Evolutionary conservation across 768 basidiomycete species (phyloP), one percentile per base, ranked within the genome.

Genomic region (Agaricus subrufescens): DNA sequence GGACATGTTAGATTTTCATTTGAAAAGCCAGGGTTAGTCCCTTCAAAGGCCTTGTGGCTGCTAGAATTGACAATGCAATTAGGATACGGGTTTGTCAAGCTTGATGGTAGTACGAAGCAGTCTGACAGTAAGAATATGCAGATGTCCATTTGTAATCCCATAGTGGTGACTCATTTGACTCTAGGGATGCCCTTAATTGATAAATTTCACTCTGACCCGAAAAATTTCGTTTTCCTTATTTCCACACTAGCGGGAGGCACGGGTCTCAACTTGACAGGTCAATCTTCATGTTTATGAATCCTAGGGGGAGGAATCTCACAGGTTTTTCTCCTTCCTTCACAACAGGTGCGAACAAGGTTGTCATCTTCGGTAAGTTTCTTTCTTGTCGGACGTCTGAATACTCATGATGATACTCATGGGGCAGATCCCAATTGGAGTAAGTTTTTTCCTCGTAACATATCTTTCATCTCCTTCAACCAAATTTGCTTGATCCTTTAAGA

Each of bases 351-450:
- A 98, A 98, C 66, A 94, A 91, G 70, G 96, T 97, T 23, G 89
- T 94, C 27, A 89, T 94, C 42, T 93, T 96, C 66, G 89, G 87
- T 86, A 59, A 62, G 82, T 46, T 39, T 38, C 60, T 51, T 34
- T 11, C 47, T 34, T 3, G 29, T 56, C 42, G 51, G 29, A 47
- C 46, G 31, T 52, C 7, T 49, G 42, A 46, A 26, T 40, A 19
- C 15, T 42, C 25, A 29, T 44, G 2, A 30, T 23, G 63, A 56
- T 59, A 61, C 31, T 56, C 54, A 42, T 48, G 50, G 19, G 52
- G 31, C 61, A 90, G 92, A 95, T 72, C 94, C 95, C 3, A 92
- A 93, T 61, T 98, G 95, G 95, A 98, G 93, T 93, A 68, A 67
- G 90, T 74, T 5, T 43, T 29, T 8, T 42, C 15, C 25, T n/a